Conservation (phyloP, 2,329 filamentous ascomycete genomes). For the Monosporascus cannonballus region DNA sequence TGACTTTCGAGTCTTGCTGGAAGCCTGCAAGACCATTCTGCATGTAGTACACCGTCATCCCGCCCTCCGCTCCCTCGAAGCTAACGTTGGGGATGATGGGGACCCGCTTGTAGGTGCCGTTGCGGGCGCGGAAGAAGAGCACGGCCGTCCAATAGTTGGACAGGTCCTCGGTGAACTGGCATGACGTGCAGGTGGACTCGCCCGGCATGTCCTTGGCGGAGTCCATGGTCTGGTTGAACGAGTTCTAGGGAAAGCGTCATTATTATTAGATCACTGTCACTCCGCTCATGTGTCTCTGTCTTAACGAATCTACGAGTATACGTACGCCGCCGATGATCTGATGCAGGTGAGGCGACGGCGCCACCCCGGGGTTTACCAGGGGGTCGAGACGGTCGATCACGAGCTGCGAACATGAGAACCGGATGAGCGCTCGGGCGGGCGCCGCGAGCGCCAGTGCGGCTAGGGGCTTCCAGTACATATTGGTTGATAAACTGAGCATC, state of each 20-base stretch:
- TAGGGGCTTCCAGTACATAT: conserved; percentile 16
- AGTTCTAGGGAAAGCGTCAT: conserved; percentile 6
- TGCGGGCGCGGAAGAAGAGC: conserved; percentile 20
- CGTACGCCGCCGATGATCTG: conserved; percentile 21
- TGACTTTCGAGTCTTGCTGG: conserved; percentile 26
- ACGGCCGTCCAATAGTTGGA: conserved; percentile 24
- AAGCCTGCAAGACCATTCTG: conserved; percentile 9
- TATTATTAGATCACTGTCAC: not conserved
- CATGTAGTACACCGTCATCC: conserved; percentile 26
- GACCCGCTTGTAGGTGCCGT: conserved; percentile 23
- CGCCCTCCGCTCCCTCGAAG: conserved; percentile 16
- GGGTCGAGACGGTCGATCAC: conserved; percentile 24
- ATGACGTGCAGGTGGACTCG: conserved; percentile 21
- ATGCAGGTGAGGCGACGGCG: conserved; percentile 24
- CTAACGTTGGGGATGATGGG: conserved; percentile 20
- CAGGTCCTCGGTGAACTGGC: conserved; percentile 21
- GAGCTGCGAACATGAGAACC: conserved; percentile 24
- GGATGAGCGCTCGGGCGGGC: conserved; percentile 17
- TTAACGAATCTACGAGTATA: not conserved
- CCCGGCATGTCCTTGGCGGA: conserved; percentile 16
- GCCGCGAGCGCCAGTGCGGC: conserved; percentile 15
- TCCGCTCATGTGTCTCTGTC: no score
- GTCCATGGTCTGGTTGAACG: conserved; percentile 24
- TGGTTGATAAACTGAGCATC: not conserved
- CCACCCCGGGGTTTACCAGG: conserved; percentile 20